Evolutionary conservation across 768 basidiomycete genomes (phyloP).

Genomic region (Cystobasidiopsis lactophilus): DNA sequence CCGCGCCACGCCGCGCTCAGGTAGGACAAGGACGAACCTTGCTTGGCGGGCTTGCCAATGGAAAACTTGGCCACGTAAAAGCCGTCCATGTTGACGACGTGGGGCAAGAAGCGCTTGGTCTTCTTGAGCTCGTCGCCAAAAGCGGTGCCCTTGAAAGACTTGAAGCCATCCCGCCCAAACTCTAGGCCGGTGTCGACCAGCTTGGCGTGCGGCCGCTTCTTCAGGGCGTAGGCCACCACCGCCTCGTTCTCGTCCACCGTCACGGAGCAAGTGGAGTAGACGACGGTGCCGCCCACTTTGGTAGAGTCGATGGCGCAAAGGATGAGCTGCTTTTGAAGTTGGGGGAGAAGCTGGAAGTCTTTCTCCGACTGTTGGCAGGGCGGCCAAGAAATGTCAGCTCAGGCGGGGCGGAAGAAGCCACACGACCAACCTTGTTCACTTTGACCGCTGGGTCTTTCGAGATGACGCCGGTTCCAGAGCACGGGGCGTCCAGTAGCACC

Average conservation of each 20-base stretch:
- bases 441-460: constrained; percentile 95
- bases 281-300: constrained; percentile 74
- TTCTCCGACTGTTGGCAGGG: constrained; percentile 48
- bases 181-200: constrained; percentile 79
- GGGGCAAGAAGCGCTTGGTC: constrained; percentile 60
- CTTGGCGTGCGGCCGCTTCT: constrained; percentile 76
- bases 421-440: constrained; percentile 63
- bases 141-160: constrained; percentile 67
- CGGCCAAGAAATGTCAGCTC: background rate
- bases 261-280: constrained; percentile 97
- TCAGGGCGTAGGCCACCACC: constrained; percentile 88
- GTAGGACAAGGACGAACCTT: background rate
- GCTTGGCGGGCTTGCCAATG: constrained; percentile 42
- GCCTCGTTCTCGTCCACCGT: constrained; percentile 97
- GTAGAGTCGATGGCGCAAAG: constrained; percentile 96
- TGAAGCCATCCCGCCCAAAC: constrained; percentile 83
- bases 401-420: constrained; percentile 1
- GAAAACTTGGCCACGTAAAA: constrained; percentile 98
- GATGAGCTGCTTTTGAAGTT: constrained; percentile 93
- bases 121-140: constrained; percentile 58
- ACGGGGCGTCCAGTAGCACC: constrained; percentile 90
- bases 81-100: constrained; percentile 96
- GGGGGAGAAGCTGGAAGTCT: constrained; percentile 86
- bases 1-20: background rate
- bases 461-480: constrained; percentile 94